Percentiles rank a stretch among this genome's conserved stretches.
These are phyloP conservation scores for Nematodospora anomalae DNA, from an alignment of 1,139 yeast species.

Conservation along the genomic window DNA sequence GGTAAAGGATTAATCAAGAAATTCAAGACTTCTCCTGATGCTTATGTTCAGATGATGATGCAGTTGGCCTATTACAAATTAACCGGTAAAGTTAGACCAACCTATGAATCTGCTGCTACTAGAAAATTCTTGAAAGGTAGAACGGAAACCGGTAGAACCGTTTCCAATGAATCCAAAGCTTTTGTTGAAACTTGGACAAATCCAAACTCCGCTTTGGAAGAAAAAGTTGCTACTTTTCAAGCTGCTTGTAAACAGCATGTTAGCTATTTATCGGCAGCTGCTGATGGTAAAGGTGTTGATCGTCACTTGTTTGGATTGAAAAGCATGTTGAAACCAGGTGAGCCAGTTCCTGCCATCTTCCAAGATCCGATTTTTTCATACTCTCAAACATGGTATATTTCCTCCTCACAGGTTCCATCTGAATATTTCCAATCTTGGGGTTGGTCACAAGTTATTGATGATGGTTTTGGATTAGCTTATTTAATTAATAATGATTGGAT, in stretches of 20 bases:
- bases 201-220: constrained; percentile 50
- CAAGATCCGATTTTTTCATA: constrained; percentile 73
- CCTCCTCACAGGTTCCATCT: constrained; percentile 88
- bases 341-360: constrained; percentile 68
- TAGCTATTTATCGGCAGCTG: constrained; percentile 70
- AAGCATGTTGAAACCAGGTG: constrained; percentile 63
- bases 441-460: constrained; percentile 93
- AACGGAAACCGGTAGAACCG: constrained; percentile 94
- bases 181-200: constrained; percentile 80
- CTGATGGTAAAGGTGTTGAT: constrained; percentile 88
- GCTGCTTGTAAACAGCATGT: constrained; percentile 77
- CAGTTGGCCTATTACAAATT: constrained; percentile 79
- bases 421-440: constrained; percentile 93
- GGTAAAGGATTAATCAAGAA: constrained; percentile 72
- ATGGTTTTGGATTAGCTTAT: constrained; percentile 92
- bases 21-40: constrained; percentile 74
- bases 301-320: constrained; percentile 91
- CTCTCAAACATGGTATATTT: constrained; percentile 81
- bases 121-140: constrained; percentile 87
- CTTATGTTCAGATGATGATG: constrained; percentile 71
- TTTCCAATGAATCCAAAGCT: constrained; percentile 68
- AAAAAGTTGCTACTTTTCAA: constrained; percentile 69
- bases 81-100: constrained; percentile 81
- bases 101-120: constrained; percentile 96
- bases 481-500: constrained; percentile 85